Conservation (phyloP, 73 alveolate genomes). For the Paramecium sonneborni region DNA sequence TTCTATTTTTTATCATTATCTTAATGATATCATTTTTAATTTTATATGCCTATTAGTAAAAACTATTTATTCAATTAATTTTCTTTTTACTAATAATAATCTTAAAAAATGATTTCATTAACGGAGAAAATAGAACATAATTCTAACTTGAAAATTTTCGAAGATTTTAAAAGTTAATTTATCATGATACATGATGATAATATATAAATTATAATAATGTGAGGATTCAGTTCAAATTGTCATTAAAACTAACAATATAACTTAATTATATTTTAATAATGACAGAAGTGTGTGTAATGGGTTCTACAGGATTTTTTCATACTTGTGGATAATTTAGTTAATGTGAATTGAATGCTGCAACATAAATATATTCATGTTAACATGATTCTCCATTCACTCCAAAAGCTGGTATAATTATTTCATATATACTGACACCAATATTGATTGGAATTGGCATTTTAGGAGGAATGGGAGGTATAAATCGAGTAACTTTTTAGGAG, state of each 20-base stretch:
- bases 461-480: conserved; percentile 51
- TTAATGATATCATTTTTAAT: too few species aligned
- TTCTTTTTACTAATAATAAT: too few species aligned
- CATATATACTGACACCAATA: conserved; percentile 5
- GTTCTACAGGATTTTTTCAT: conserved; percentile 23
- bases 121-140: not conserved
- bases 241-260: not conserved
- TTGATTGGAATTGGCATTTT: conserved; percentile 38
- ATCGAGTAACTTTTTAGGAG: not conserved
- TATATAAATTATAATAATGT: not conserved
- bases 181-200: not conserved
- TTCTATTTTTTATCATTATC: too few species aligned
- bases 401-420: not conserved
- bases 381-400: not conserved
- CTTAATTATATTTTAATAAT: not conserved
- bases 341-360: not conserved
- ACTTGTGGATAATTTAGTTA: not conserved
- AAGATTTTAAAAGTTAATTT: not conserved
- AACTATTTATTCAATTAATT: too few species aligned
- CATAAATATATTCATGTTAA: not conserved
- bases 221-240: not conserved
- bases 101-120: not conserved
- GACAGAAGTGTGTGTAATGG: not conserved
- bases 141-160: not conserved
- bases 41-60: too few species aligned